Base-by-base conservation (phyloP, 2,329 filamentous ascomycete genomes). In the Colletotrichum sp. region DNA sequence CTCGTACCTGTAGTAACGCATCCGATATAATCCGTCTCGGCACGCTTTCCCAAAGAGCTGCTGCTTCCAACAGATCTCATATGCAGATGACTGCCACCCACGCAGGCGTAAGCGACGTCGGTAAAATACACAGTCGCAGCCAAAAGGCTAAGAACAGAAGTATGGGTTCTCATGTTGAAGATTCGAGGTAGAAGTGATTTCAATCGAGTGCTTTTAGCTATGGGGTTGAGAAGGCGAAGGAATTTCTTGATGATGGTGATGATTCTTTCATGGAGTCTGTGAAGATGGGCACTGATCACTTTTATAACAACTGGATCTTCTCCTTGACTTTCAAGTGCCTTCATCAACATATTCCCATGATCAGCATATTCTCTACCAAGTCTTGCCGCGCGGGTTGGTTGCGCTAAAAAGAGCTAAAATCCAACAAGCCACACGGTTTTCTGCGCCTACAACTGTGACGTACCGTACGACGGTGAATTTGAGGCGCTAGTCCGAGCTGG, bases 391-490 rank as follows among this genome's bases (percentile, higher is more conserved):
- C 39, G 39, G 39, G 39, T 44, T 3, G 8, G 18, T 0, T 18
- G 3, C 39, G 39, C 39, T n/a, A n/a, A 3, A 44, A 44, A 0
- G 39, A n/a, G 0, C 39, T 44, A 44, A 44, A 44, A n/a, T n/a
- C 18, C 18, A 44, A 18, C 36, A n/a, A 44, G 39, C 39, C 8
- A 44, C 39, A 44, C 39, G 18, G 5, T n/a, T 44, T n/a, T 44
- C 39, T 44, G 39, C 18, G 39, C 16, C 39, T 44, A n/a, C 18
- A n/a, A 10, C 0, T n/a, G 39, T 44, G 39, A 44, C 16, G 39
- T 44, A 6, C 16, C 0, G 2, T 44, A n/a, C 5, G 39, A 44
- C 2, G 1, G 8, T n/a, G 5, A 44, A 44, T 1, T 44, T 1
- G 8, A 44, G 8, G 39, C 39, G 8, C 39, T 44, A 44, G 16